Percentiles rank a stretch among this genome's conserved stretches.
phyloP scores from a whole-genome alignment of 305 asterid species.

The Plantago coronopus region DNA sequence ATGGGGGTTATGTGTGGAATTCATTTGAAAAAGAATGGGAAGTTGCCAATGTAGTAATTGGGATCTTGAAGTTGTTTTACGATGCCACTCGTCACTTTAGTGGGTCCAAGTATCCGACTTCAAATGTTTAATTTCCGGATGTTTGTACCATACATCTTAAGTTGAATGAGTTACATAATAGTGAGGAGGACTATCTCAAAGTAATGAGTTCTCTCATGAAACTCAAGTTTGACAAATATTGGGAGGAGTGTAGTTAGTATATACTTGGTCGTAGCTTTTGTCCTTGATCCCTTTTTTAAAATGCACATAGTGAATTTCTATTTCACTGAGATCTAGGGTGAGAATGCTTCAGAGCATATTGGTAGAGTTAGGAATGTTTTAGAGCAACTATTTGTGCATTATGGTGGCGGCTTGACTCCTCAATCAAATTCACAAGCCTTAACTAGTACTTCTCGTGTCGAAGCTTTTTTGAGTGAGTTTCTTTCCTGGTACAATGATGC shows the following conservation, averaged over 20 bases:
- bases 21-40: conserved; percentile 11
- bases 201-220: not conserved
- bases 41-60: not conserved
- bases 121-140: conserved; percentile 7
- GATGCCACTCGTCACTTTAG: conserved; percentile 11
- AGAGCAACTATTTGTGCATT: not conserved
- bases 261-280: conserved; percentile 12
- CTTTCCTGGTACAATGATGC: not conserved
- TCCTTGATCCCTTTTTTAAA: conserved; percentile 25
- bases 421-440: not conserved
- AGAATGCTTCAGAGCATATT: not conserved
- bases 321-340: conserved; percentile 9
- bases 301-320: conserved; percentile 16
- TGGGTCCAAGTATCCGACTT: not conserved
- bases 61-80: conserved; percentile 1
- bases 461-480: not conserved
- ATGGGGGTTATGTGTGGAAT: not conserved
- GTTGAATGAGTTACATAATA: not conserved
- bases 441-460: not conserved
- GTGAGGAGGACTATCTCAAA: conserved; percentile 5
- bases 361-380: not conserved
- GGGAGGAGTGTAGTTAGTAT: conserved; percentile 12
- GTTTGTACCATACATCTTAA: conserved; percentile 6
- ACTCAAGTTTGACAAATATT: conserved; percentile 15
- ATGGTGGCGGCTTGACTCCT: not conserved